Percentiles rank a stretch among this genome's conserved stretches.
Evolutionary conservation across 352 stramenopile species (phyloP).

Genomic region (Globisporangium parvum): DNA sequence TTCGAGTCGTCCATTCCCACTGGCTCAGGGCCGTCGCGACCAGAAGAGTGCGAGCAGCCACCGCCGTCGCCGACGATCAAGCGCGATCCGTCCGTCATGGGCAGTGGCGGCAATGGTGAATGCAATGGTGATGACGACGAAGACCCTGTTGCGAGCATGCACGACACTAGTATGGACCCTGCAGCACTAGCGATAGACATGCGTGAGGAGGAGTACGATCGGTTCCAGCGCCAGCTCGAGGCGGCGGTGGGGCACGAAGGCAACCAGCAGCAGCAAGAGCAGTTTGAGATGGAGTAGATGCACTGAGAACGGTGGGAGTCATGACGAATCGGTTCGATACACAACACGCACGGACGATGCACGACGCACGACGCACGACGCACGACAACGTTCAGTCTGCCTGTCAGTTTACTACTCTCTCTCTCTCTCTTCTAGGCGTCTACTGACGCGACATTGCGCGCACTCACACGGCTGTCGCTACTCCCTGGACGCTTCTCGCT

Average conservation of each 20-base stretch:
- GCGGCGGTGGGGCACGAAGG: conserved; percentile 4
- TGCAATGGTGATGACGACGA: conserved; percentile 1
- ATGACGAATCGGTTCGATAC: no score
- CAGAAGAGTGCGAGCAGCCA: conserved; percentile 69
- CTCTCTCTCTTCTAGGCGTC: neutral
- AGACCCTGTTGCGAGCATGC: conserved; percentile 1
- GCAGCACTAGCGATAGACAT: conserved; percentile 4
- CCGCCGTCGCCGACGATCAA: conserved; percentile 76
- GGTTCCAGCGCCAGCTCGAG: conserved; percentile 6
- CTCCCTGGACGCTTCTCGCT: conserved; percentile 41
- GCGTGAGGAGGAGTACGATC: conserved; percentile 3
- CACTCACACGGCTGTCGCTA: conserved; percentile 38
- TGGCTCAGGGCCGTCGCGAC: conserved; percentile 11
- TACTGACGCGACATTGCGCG: conserved; percentile 5
- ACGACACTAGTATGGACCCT: neutral
- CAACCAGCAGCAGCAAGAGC: conserved; percentile 2
- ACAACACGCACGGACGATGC: no score
- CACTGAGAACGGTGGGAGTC: conserved; percentile 4
- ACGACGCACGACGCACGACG: neutral
- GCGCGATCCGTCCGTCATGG: conserved; percentile 40
- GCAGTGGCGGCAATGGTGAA: conserved; percentile 1
- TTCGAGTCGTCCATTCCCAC: conserved; percentile 72
- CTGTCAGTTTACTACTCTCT: neutral
- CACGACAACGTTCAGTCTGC: neutral
- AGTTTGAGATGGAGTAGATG: conserved; percentile 15